These are phyloP conservation scores for Leptomonas seymouri DNA, from an alignment of 208 protist species.

Conservation along the genomic window DNA sequence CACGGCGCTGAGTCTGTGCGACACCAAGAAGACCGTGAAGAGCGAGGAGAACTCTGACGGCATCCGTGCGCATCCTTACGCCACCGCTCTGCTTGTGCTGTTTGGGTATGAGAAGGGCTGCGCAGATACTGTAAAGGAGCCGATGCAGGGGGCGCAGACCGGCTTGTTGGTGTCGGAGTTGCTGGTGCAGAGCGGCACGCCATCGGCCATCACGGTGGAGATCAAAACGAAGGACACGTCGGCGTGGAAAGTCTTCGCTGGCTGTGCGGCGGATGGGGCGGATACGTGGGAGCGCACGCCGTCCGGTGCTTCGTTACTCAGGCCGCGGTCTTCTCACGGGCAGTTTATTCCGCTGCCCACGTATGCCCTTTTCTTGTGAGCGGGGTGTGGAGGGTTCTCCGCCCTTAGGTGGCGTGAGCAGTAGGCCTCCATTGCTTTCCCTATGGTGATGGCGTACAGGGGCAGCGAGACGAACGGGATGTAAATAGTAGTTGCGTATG, in stretches of 20 bases:
- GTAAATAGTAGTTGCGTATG: too few species aligned
- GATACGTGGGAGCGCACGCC: neutral
- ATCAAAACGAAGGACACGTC: neutral
- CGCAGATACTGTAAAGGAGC: neutral
- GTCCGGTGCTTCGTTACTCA: constrained; percentile 22
- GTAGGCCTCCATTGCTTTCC: too few species aligned
- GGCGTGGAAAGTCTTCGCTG: neutral
- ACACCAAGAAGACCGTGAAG: constrained; percentile 13
- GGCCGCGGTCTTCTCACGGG: constrained; percentile 19
- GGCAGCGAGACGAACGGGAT: too few species aligned
- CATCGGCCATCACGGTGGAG: constrained; percentile 12
- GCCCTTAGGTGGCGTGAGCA: too few species aligned
- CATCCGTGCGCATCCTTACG: constrained; percentile 13
- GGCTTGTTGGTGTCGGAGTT: constrained; percentile 1
- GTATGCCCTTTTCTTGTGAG: constrained; percentile 29
- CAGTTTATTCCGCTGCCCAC: constrained; percentile 21
- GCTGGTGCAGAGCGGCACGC: constrained; percentile 24
- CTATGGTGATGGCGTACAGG: too few species aligned
- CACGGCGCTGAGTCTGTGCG: constrained; percentile 14
- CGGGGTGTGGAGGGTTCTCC: neutral
- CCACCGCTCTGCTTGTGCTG: constrained; percentile 26
- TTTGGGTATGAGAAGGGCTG: neutral
- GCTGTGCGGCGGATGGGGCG: neutral
- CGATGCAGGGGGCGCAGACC: neutral
- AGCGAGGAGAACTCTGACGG: constrained; percentile 5